phyloP scores from a whole-genome alignment of 2,329 filamentous ascomycete genomes.

The Beauveria pseudobassiana region DNA sequence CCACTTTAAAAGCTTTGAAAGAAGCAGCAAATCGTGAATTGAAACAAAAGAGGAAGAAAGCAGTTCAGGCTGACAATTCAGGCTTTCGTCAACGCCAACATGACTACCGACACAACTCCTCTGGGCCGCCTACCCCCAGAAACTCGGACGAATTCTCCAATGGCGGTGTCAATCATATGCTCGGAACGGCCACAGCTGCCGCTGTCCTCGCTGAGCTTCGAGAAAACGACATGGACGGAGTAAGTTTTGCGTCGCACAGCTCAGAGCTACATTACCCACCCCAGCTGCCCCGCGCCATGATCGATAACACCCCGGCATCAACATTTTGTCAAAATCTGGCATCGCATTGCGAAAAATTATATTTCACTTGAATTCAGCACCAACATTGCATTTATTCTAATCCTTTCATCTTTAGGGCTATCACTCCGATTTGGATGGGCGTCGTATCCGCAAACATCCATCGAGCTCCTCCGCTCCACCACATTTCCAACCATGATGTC shows the following conservation, averaged over 20 bases:
- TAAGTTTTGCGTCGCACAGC: slow-evolving; percentile 35
- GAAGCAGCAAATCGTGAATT: too few species aligned
- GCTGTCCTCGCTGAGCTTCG: slow-evolving; percentile 79
- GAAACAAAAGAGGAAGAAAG: not conserved
- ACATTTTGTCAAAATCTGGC: not conserved
- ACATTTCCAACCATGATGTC: slow-evolving; percentile 43
- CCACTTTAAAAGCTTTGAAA: too few species aligned
- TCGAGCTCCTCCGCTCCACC: slow-evolving; percentile 64
- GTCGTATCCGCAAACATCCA: slow-evolving; percentile 56
- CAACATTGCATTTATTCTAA: not conserved
- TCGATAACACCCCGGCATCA: slow-evolving; percentile 16
- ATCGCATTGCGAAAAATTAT: not conserved
- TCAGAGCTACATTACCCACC: slow-evolving; percentile 3
- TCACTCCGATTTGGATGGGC: slow-evolving; percentile 62
- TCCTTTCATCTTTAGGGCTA: slow-evolving; percentile 42
- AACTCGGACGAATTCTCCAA: slow-evolving; percentile 61
- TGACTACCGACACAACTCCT: slow-evolving; percentile 60
- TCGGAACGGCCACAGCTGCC: slow-evolving; percentile 63
- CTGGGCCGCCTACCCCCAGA: slow-evolving; percentile 61
- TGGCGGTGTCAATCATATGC: slow-evolving; percentile 28
- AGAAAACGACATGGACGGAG: slow-evolving; percentile 72
- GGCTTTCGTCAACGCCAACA: slow-evolving; percentile 54
- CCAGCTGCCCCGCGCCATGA: slow-evolving; percentile 19
- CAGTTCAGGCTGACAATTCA: slow-evolving; percentile 12
- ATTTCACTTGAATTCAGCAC: not conserved